phyloP scores from a whole-genome alignment of 2,329 filamentous ascomycete genomes.

The Ceratocystis colombiana region DNA sequence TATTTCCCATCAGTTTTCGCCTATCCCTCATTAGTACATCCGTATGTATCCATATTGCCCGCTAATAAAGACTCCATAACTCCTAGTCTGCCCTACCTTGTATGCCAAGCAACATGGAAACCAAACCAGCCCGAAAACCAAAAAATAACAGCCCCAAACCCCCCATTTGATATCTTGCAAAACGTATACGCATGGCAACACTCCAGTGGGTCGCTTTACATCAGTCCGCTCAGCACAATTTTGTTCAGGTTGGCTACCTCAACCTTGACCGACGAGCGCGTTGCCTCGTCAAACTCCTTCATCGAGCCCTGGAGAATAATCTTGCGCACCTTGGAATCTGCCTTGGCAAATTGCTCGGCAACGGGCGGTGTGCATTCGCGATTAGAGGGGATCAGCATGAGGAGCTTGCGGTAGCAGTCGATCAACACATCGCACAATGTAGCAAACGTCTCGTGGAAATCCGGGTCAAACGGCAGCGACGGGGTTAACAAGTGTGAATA shows the following conservation, averaged over 20 bases:
- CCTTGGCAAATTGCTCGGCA: constrained; percentile 81
- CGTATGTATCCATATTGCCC: no score
- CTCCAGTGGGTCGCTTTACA: constrained; percentile 38
- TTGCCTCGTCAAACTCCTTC: constrained; percentile 86
- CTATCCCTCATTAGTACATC: no score
- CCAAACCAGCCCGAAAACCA: no score
- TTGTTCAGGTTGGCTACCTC: constrained; percentile 81
- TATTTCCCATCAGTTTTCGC: no score
- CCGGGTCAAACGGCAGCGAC: constrained; percentile 84
- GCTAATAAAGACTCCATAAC: no score
- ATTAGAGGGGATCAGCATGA: constrained; percentile 64
- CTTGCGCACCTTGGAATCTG: constrained; percentile 75
- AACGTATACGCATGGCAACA: background rate
- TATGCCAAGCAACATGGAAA: no score
- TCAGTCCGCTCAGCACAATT: constrained; percentile 77
- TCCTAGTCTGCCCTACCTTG: no score
- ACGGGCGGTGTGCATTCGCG: constrained; percentile 59
- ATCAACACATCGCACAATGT: constrained; percentile 93
- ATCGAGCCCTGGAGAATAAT: constrained; percentile 79
- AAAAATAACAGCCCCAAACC: no score
- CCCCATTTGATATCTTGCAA: no score
- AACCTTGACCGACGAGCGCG: constrained; percentile 60
- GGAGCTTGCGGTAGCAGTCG: constrained; percentile 74
- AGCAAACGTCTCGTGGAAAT: constrained; percentile 93
- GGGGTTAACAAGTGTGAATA: constrained; percentile 88